Conservation (phyloP, 1,284 basidiomycete species). For the Ganoderma sinense region DNA sequence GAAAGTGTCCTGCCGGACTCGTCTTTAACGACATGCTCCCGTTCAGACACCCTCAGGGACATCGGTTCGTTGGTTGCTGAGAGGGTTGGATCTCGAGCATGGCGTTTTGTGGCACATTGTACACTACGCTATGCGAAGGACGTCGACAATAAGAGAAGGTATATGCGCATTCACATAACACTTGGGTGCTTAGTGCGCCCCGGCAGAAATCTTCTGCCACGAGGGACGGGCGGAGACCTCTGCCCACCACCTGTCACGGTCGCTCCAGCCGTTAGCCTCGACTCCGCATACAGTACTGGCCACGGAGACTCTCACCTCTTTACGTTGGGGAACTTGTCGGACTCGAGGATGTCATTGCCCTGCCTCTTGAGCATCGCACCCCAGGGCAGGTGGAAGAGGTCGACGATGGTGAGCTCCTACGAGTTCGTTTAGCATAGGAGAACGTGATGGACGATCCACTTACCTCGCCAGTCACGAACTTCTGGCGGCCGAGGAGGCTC, state of each 20-base stretch:
- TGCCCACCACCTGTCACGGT: background rate
- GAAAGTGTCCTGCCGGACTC: background rate
- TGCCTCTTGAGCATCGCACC: constrained; percentile 39
- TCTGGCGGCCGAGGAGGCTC: too few relatives aligned
- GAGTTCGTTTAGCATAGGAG: too few relatives aligned
- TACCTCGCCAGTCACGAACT: too few relatives aligned
- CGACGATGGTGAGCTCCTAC: constrained; percentile 53
- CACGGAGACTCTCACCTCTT: constrained; percentile 29
- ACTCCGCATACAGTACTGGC: too few relatives aligned
- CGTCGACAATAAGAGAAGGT: too few relatives aligned
- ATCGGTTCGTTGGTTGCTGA: background rate
- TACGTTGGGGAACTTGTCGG: constrained; percentile 41
- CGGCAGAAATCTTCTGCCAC: background rate
- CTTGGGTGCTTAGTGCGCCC: background rate
- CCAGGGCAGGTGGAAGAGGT: constrained; percentile 61
- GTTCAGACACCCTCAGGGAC: background rate
- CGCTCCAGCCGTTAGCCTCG: background rate
- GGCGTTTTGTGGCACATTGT: too few relatives aligned
- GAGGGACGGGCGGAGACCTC: background rate
- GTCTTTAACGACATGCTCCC: background rate
- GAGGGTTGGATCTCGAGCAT: too few relatives aligned
- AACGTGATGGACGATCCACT: too few relatives aligned
- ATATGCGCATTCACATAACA: too few relatives aligned
- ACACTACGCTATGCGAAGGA: too few relatives aligned
- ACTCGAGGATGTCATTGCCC: constrained; percentile 33